Evolutionary conservation across 257 asterid species (phyloP), one percentile per base, ranked within the genome.

Genomic region (Craterostigma plantagineum): DNA sequence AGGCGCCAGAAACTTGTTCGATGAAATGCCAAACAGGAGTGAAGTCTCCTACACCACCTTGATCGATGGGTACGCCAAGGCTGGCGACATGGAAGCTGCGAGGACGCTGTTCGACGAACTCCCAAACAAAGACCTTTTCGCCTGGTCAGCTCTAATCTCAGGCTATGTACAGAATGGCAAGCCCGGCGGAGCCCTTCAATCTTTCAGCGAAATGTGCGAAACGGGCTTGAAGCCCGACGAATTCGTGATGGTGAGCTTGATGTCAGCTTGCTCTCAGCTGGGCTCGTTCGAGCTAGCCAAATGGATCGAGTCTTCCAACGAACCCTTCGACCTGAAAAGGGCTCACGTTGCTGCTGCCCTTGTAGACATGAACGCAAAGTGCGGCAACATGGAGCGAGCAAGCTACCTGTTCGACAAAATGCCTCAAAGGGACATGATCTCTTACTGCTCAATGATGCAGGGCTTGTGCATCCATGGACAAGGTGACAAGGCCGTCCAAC

Each of bases 331-430:
- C 59, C 53, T 66, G 35, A 43, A 23, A 7, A 69, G 70, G 7
- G 17, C 57, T 13, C 92, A 75, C 46, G 67, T 82, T 1, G 58
- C 68, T 15, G 69, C 90, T 0, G 79, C 92, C 51, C 92, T 75
- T 1, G 53, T 82, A 18, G 92, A 72, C 38, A 82, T 81, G 94
- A 68, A 81, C 37, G 77, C 70, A 1, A 81, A 78, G 35, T 81
- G 94, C 46, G 94, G 94, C 42, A 72, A 75, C 51, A 63, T 82
- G 82, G 82, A 70, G 42, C 69, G 79, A 39, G 92, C 91, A 4
- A 50, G 43, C 18, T 11, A 16, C 7, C 46, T 77, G 27, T 81
- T 81, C 18, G 76, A 71, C 57, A 61, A 51, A 15, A 73, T 69
- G 77, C 67, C 83, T 43, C 51, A 33, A 42, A 79, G 68, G 9